A percentile compares a stretch with the other conserved stretches of the same genome.
phyloP scores from a whole-genome alignment of 495 filamentous ascomycete species.

The Penicillium robsamsonii region DNA sequence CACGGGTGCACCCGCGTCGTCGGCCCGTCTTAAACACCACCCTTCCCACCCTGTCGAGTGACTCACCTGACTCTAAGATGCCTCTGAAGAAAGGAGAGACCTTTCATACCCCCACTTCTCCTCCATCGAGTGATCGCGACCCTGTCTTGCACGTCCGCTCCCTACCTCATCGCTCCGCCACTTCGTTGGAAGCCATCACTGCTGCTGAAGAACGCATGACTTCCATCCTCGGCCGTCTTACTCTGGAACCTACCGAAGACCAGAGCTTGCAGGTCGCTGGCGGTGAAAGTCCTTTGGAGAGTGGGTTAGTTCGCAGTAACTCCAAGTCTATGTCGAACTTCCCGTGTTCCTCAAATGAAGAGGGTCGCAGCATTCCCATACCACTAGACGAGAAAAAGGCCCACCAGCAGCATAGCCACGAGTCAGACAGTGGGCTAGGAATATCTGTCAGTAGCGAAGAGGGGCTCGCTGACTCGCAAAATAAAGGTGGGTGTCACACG shows the following conservation, averaged over 20 bases:
- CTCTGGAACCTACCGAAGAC: slow-evolving; percentile 38
- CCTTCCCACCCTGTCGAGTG: slow-evolving; percentile 29
- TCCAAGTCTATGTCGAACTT: slow-evolving; percentile 3
- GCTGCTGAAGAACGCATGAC: slow-evolving; percentile 49
- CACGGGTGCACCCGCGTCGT: slow-evolving; percentile 36
- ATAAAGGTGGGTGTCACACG: slow-evolving; percentile 19
- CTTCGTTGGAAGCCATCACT: slow-evolving; percentile 48
- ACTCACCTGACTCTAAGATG: slow-evolving; percentile 25
- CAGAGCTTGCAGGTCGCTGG: not conserved
- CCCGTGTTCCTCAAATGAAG: not conserved
- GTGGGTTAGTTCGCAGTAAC: not conserved
- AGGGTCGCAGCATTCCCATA: not conserved
- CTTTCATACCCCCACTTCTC: slow-evolving; percentile 47
- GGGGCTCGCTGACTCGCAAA: slow-evolving; percentile 21
- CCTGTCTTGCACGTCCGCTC: slow-evolving; percentile 44
- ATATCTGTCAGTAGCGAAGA: slow-evolving; percentile 48
- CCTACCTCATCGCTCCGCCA: slow-evolving; percentile 51
- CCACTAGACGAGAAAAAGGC: slow-evolving; percentile 18
- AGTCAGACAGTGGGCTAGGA: slow-evolving; percentile 56
- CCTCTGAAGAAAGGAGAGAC: slow-evolving; percentile 51
- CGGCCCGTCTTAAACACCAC: slow-evolving; percentile 33
- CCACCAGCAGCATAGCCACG: slow-evolving; percentile 35
- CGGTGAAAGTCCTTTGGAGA: not conserved
- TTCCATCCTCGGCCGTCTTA: slow-evolving; percentile 43
- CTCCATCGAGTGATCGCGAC: slow-evolving; percentile 41